Percentiles rank a stretch among this genome's conserved stretches.
Evolutionary conservation across 352 stramenopile genomes (phyloP).

Genomic region (Phytophthora aleatoria): DNA sequence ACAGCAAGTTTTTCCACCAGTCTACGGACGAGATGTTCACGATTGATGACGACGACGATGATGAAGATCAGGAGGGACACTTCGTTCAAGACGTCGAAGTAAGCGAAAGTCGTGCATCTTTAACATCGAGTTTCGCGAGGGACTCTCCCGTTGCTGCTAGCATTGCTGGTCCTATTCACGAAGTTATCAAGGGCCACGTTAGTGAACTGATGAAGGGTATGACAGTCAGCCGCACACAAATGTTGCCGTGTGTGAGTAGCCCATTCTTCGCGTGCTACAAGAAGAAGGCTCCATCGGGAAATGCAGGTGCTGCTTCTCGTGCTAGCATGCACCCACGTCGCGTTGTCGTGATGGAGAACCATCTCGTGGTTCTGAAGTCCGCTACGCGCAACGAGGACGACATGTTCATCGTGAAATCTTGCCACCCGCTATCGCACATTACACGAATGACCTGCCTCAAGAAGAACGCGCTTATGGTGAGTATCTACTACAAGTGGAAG

Average conservation of each 20-base stretch:
- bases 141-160: slow-evolving; percentile 41
- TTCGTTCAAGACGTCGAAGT: slow-evolving; percentile 29
- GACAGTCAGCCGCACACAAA: slow-evolving; percentile 67
- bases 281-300: slow-evolving; percentile 57
- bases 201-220: slow-evolving; percentile 66
- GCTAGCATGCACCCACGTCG: slow-evolving; percentile 60
- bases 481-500: slow-evolving; percentile 88
- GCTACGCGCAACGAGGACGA: slow-evolving; percentile 71
- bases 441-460: slow-evolving; percentile 88
- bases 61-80: slow-evolving; percentile 50
- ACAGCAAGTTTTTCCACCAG: slow-evolving; percentile 52
- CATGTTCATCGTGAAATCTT: slow-evolving; percentile 79
- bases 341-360: slow-evolving; percentile 71
- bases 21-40: slow-evolving; percentile 84
- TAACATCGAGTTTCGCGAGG: slow-evolving; percentile 44
- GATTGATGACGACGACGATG: slow-evolving; percentile 82
- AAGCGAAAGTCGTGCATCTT: slow-evolving; percentile 46
- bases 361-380: slow-evolving; percentile 80
- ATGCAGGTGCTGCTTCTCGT: slow-evolving; percentile 12
- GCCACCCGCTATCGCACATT: slow-evolving; percentile 72
- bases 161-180: slow-evolving; percentile 40
- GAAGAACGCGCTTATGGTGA: slow-evolving; percentile 90
- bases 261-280: slow-evolving; percentile 89
- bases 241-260: slow-evolving; percentile 69
- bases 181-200: slow-evolving; percentile 59